Evolutionary conservation across 1,139 yeast species (phyloP).

Genomic region (Yamadazyma taylorii): DNA sequence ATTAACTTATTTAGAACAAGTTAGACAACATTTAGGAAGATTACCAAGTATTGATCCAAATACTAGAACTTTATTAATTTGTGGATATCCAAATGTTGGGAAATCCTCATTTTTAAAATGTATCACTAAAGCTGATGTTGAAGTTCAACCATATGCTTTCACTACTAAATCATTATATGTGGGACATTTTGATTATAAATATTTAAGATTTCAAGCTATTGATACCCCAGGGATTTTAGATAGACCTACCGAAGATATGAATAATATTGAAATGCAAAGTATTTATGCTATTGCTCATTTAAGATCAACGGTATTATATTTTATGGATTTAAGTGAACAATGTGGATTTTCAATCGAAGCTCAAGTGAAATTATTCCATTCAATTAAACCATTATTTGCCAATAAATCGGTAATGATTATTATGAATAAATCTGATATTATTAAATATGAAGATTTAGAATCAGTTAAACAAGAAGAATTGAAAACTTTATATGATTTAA

Average conservation of each 20-base stretch:
- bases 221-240: constrained; percentile 99
- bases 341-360: constrained; percentile 98
- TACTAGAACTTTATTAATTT: constrained; percentile 92
- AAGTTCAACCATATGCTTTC: constrained; percentile 98
- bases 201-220: constrained; percentile 95
- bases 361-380: constrained; percentile 94
- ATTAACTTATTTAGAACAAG: constrained; percentile 90
- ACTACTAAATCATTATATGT: constrained; percentile 94
- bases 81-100: constrained; percentile 99
- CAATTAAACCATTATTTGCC: constrained; percentile 95
- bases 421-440: constrained; percentile 90
- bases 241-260: constrained; percentile 99
- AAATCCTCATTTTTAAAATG: constrained; percentile 91
- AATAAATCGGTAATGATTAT: constrained; percentile 96
- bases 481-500: constrained; percentile 57
- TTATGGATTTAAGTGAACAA: constrained; percentile 98
- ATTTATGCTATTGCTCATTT: constrained; percentile 98
- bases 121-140: constrained; percentile 97
- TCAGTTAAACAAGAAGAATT: constrained; percentile 73
- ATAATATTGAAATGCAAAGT: constrained; percentile 98
- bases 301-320: constrained; percentile 92
- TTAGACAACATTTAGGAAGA: constrained; percentile 98
- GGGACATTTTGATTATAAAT: constrained; percentile 97
- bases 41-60: constrained; percentile 97
- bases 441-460: constrained; percentile 79